phyloP scores from a whole-genome alignment of 495 filamentous ascomycete genomes.

The Trichoderma orchidacearum region DNA sequence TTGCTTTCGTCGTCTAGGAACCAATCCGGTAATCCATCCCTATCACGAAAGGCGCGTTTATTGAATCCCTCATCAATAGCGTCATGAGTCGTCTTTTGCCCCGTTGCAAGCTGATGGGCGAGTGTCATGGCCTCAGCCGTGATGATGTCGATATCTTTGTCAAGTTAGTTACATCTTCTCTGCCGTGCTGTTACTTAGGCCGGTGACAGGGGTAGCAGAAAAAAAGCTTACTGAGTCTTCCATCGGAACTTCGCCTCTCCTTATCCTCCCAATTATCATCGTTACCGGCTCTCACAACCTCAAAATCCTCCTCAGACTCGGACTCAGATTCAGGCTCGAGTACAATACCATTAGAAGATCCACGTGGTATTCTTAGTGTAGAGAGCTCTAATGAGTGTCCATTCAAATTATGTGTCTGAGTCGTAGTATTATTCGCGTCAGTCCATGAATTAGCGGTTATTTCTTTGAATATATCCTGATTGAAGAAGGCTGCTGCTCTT shows the following conservation, averaged over 20 bases:
- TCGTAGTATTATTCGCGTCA: conserved; percentile 7
- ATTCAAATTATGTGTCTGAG: not conserved
- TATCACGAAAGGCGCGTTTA: conserved; percentile 79
- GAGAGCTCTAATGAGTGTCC: not conserved
- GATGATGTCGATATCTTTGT: conserved; percentile 88
- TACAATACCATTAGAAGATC: not conserved
- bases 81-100: conserved; percentile 63
- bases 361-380: not conserved
- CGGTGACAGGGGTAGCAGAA: no score
- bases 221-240: conserved; percentile 46
- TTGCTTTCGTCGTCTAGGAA: conserved; percentile 85
- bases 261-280: conserved; percentile 57
- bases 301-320: conserved; percentile 32
- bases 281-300: conserved; percentile 38
- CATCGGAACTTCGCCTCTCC: conserved; percentile 52
- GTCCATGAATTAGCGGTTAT: conserved; percentile 41
- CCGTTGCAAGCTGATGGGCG: conserved; percentile 82
- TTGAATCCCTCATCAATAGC: conserved; percentile 87
- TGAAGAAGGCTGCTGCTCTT: conserved; percentile 53
- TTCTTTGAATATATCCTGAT: conserved; percentile 85
- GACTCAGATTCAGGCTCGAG: conserved; percentile 29
- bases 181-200: conserved; percentile 4
- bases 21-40: conserved; percentile 92
- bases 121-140: conserved; percentile 98
- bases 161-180: conserved; percentile 14